These are phyloP conservation scores for Pinus tabuliformis DNA, from an alignment of 75 land plant genomes.

Conservation along the genomic window DNA sequence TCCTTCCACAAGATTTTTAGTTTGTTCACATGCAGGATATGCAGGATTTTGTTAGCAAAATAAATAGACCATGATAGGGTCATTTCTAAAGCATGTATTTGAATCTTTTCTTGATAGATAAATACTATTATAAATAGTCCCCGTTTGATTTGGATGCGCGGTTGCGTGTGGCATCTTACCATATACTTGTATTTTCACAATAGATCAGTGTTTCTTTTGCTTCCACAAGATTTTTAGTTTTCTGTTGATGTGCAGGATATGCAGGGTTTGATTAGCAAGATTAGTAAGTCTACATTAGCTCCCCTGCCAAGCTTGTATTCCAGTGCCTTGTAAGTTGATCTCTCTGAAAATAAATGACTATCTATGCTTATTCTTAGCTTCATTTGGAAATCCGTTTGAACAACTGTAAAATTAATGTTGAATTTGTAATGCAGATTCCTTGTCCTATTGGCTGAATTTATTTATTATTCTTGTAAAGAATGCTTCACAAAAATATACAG, in stretches of 20 bases:
- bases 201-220: too few species aligned
- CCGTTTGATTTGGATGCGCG: too few species aligned
- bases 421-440: too few species aligned
- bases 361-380: background rate
- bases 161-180: background rate
- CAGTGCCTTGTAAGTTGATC: constrained; percentile 72
- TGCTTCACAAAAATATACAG: background rate
- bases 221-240: too few species aligned
- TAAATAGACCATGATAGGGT: constrained; percentile 83
- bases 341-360: background rate
- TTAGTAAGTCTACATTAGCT: constrained; percentile 85
- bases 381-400: background rate
- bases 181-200: background rate
- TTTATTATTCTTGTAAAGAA: background rate
- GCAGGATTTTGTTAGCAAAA: constrained; percentile 91
- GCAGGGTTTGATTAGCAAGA: constrained; percentile 94
- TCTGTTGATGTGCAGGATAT: constrained; percentile 68
- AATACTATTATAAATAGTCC: background rate
- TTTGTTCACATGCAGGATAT: constrained; percentile 65
- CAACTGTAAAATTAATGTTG: too few species aligned
- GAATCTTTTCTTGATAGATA: constrained; percentile 32
- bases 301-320: constrained; percentile 91
- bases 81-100: constrained; percentile 82
- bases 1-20: background rate
- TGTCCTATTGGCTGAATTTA: too few species aligned